Evolutionary conservation across 371 early-diverging fungal species (phyloP), one percentile per base, ranked within the genome.

Genomic region (Dichotomocladium elegans): DNA sequence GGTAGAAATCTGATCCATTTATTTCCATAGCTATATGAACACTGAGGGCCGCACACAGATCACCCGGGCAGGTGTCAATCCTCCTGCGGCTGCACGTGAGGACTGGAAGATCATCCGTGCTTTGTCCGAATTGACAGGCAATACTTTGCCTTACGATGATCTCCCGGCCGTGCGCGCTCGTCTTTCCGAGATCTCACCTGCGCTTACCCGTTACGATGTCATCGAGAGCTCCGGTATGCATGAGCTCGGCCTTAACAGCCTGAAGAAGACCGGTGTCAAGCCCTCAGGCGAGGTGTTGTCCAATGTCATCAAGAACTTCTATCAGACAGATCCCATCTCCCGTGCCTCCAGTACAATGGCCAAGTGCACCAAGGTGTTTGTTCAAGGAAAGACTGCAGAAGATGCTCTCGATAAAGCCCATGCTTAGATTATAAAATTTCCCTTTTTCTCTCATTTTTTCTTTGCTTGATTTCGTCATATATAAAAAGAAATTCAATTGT

Each of bases 71-170:
- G 94, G 96, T 17, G 95, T 96, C 22, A 82, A 89, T 46, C 87
- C 94, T 47, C 95, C 96, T 7, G 88, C 84, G 25, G 92, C 86
- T 41, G 92, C 96, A 14, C 93, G 96, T 56, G 97, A 96, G 61
- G 98, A 96, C 81, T 98, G 97, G 98, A 93, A 93, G 87, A 95
- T 98, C 53, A 79, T 98, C 54, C 90, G 98, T 51, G 98, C 98
- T 7, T 77, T 98, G 44, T 93, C 95, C 9, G 96, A 98, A 71
- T 82, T 94, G 14, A 78, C 86, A 22, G 96, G 94, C 5, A 72
- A 81, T 6, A 73, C 92, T 3, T 79, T 98, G 50, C 91, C 95
- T 10, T 98, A 98, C 66, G 94, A 96, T 53, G 90, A 92, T 57
- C 68, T 92, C 22, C 64, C 75, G 5, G 80, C 87, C 31, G 74